Evolutionary conservation across 306 rosid genomes (phyloP).

Genomic region (Cicer cuneatum): DNA sequence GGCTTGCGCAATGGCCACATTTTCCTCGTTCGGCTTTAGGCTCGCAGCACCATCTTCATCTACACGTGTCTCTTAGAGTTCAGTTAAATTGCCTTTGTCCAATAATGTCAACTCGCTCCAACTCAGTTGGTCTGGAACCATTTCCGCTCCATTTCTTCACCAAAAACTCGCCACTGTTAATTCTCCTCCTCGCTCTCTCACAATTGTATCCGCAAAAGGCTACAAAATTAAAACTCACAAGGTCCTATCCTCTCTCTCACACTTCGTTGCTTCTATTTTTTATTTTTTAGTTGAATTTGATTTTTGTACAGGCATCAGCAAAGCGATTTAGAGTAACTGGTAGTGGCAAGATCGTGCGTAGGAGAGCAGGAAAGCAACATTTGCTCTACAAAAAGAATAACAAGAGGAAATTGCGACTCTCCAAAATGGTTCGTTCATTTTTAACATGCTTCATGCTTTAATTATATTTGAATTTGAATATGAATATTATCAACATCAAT

Average conservation of each 20-base stretch:
- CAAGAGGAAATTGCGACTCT: conserved; percentile 80
- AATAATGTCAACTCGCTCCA: conserved; percentile 50
- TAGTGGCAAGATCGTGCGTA: conserved; percentile 81
- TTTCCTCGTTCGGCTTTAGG: conserved; percentile 55
- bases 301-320: conserved; percentile 77
- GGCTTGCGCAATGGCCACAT: conserved; percentile 60
- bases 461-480: neutral
- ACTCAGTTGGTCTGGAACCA: conserved; percentile 57
- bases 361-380: conserved; percentile 97
- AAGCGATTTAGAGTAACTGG: conserved; percentile 98
- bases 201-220: conserved; percentile 78
- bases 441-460: conserved; percentile 1
- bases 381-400: conserved; percentile 77
- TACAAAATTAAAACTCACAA: conserved; percentile 97
- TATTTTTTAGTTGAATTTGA: conserved; percentile 19
- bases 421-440: conserved; percentile 73
- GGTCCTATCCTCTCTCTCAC: conserved; percentile 50
- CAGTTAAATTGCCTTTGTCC: conserved; percentile 49
- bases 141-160: conserved; percentile 60
- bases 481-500: neutral
- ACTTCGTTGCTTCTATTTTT: neutral
- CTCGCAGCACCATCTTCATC: conserved; percentile 36
- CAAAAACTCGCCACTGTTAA: conserved; percentile 45
- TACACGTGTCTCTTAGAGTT: conserved; percentile 45
- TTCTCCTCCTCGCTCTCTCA: conserved; percentile 59